Evolutionary conservation across 208 protist genomes (phyloP), one percentile per base, ranked within the genome.

Genomic region (Baffinella frigidus): DNA sequence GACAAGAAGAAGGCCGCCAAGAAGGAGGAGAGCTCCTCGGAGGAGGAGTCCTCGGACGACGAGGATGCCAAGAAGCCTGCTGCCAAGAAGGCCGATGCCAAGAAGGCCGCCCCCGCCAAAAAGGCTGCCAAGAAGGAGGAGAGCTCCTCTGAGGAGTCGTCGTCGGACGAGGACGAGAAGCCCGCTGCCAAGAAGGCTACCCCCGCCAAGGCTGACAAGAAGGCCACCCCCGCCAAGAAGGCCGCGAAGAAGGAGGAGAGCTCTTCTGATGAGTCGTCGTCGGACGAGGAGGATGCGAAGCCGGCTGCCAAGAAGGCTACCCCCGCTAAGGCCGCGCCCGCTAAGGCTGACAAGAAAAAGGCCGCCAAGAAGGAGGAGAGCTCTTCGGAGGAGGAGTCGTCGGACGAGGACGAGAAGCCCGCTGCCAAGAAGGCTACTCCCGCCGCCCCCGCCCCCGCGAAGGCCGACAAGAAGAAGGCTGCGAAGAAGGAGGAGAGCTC

Each of bases 401-500:
- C 20, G 24, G 48, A 56, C 48, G 17, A 74, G 68, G 41, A 80
- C 20, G 33, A 41, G 43, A 80, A 80, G 71, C 5, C 5, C 11
- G 2, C 71, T 48, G 71, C 71, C 71, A 80, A 80, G 24, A 80
- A 80, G 71, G 71, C 36, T 50, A 30, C 39, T 3, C 20, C 71
- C 30, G 9, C 36, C 67, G 3, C 36, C 24, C n/a, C 11, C 17
- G 30, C 11, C 11, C 11, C 11, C 17, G 71, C 71, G 11, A 77
- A 14, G 20, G 39, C 77, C 39, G 77, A 30, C 24, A 87, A 87
- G 44, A 87, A 87, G 77, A 43, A 11, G 0, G 41, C 77, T 4
- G 41, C 77, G 50, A 68, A 56, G 77, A 87, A 87, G 77, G 77
- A 87, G 77, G 77, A 87, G 77, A 87, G 77, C 71, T 36, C 20